These are phyloP conservation scores for Lepraria neglecta DNA, from an alignment of 495 filamentous ascomycete species.

Conservation along the genomic window DNA sequence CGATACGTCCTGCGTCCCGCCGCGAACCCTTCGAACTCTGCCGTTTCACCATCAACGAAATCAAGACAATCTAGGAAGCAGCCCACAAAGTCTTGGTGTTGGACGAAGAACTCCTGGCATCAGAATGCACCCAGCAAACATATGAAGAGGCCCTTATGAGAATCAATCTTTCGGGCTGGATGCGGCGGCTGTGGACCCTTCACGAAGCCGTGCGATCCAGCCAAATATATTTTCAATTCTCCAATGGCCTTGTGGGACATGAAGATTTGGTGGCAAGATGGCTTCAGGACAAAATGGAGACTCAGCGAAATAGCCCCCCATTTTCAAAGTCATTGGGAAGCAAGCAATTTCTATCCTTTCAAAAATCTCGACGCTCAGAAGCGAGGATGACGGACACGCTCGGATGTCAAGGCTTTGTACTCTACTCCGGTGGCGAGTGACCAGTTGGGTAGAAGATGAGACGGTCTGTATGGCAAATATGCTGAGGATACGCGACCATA, in stretches of 20 bases:
- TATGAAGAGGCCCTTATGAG: not conserved
- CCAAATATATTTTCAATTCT: no score
- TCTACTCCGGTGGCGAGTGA: not conserved
- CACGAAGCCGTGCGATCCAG: slow-evolving; percentile 6
- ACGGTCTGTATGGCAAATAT: not conserved
- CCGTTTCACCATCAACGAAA: not conserved
- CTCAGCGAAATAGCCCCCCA: not conserved
- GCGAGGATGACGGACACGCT: no score
- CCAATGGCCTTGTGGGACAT: no score
- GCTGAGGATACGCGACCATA: not conserved
- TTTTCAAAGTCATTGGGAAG: not conserved
- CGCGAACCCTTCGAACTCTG: not conserved
- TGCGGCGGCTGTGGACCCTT: slow-evolving; percentile 18
- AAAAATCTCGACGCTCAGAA: no score
- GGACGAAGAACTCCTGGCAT: not conserved
- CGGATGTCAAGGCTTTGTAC: not conserved
- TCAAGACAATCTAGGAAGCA: not conserved
- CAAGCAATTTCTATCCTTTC: not conserved
- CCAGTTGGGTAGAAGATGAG: not conserved
- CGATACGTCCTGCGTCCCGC: not conserved
- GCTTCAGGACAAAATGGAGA: slow-evolving; percentile 12
- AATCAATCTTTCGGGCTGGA: slow-evolving; percentile 16
- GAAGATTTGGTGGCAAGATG: not conserved
- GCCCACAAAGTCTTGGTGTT: not conserved
- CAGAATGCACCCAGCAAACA: not conserved